Percentiles rank a stretch among this genome's conserved stretches.
These are phyloP conservation scores for Apiospora marii DNA, from an alignment of 2,329 filamentous ascomycete species.

Conservation along the genomic window DNA sequence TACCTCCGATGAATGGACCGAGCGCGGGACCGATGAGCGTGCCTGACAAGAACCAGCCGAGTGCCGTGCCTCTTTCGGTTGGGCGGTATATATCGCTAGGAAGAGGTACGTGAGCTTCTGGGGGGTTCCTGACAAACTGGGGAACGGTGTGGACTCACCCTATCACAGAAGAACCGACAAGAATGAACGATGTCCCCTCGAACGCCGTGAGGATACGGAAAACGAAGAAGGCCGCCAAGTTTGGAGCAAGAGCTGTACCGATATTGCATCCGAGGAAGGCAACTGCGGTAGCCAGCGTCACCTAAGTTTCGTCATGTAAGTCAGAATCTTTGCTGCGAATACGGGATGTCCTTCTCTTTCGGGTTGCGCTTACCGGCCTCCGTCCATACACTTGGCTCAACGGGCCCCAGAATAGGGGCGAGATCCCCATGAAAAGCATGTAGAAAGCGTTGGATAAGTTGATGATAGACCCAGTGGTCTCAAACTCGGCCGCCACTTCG, in stretches of 20 bases:
- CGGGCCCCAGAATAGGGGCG: conserved; percentile 75
- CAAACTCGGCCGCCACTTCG: conserved; percentile 72
- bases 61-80: conserved; percentile 74
- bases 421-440: conserved; percentile 75
- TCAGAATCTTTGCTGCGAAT: neutral
- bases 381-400: conserved; percentile 71
- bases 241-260: conserved; percentile 75
- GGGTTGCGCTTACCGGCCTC: conserved; percentile 54
- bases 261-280: conserved; percentile 75
- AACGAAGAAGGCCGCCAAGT: conserved; percentile 74
- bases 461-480: conserved; percentile 73
- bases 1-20: conserved; percentile 75
- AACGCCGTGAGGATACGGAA: conserved; percentile 79
- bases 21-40: conserved; percentile 76
- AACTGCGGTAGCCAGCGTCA: conserved; percentile 65
- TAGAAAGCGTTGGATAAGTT: conserved; percentile 78
- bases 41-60: conserved; percentile 76
- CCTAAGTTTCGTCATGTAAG: conserved; percentile 45
- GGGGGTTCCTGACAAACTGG: neutral
- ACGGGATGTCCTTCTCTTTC: neutral
- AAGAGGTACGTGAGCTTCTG: conserved; percentile 26
- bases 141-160: conserved; percentile 55
- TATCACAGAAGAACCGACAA: conserved; percentile 75
- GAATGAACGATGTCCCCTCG: conserved; percentile 77
- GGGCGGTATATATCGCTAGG: conserved; percentile 67